Evolutionary conservation across 2,329 filamentous ascomycete species (phyloP).

Genomic region (Aspergillus glaucus): DNA sequence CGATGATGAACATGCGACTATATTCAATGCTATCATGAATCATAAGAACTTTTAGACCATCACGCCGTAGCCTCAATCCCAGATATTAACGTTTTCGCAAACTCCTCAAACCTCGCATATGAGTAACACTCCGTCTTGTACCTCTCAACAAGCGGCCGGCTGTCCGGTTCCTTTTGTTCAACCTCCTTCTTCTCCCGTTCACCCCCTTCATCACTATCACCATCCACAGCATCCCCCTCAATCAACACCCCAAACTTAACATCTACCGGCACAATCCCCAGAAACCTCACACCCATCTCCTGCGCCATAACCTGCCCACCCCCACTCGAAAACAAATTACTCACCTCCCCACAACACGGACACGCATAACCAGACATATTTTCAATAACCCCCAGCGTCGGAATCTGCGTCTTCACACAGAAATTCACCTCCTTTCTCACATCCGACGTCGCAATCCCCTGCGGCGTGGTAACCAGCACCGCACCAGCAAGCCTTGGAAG

Average conservation of each 20-base stretch:
- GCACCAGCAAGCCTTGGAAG: constrained; percentile 70
- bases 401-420: constrained; percentile 74
- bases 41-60: neutral
- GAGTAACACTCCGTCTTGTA: constrained; percentile 39
- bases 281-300: constrained; percentile 75
- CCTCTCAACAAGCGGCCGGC: constrained; percentile 35
- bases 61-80: constrained; percentile 18
- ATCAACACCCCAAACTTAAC: constrained; percentile 83
- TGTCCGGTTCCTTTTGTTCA: constrained; percentile 12
- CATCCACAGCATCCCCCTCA: constrained; percentile 49
- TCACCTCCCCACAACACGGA: constrained; percentile 70
- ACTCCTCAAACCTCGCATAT: constrained; percentile 35
- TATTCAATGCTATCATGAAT: neutral
- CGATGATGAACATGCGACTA: neutral
- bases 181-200: constrained; percentile 15
- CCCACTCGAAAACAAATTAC: constrained; percentile 86
- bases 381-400: constrained; percentile 82
- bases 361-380: constrained; percentile 67
- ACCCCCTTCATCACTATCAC: constrained; percentile 18
- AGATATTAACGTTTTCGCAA: constrained; percentile 30
- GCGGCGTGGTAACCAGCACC: constrained; percentile 91
- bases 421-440: constrained; percentile 95
- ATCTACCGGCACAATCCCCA: constrained; percentile 86
- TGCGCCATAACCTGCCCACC: constrained; percentile 83
- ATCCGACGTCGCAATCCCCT: constrained; percentile 87